These are phyloP conservation scores for Hypoxylon sp. DNA, from an alignment of 2,329 filamentous ascomycete species.

Conservation along the genomic window DNA sequence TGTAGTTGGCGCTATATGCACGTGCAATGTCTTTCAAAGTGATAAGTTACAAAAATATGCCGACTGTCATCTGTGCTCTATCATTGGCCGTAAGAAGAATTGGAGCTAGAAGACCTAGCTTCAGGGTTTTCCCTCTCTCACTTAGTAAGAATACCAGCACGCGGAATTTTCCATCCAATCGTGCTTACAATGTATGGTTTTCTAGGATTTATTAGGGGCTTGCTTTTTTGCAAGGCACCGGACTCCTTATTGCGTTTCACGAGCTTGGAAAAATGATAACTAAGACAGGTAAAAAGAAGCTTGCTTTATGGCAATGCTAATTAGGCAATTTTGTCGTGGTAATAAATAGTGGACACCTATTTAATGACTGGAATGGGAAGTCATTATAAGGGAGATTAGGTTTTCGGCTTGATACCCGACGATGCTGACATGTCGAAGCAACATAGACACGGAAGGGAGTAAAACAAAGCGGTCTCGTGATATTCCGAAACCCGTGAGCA, in stretches of 20 bases:
- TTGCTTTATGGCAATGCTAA: conserved; percentile 15
- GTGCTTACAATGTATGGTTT: not conserved
- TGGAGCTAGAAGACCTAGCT: conserved; percentile 24
- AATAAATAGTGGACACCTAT: conserved; percentile 4
- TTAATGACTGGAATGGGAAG: conserved; percentile 20
- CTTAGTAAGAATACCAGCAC: conserved; percentile 20
- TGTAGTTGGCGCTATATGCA: conserved; percentile 23
- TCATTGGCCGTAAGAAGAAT: conserved; percentile 28
- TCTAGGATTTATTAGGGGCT: conserved; percentile 21
- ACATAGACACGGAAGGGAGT: conserved; percentile 3
- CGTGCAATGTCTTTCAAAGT: conserved; percentile 13
- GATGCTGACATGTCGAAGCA: not conserved
- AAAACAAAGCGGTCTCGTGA: not conserved
- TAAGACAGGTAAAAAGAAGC: conserved; percentile 21
- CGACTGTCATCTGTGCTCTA: conserved; percentile 3
- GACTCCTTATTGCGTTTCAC: conserved; percentile 33
- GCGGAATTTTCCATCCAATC: conserved; percentile 42
- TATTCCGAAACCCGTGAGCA: conserved; percentile 4
- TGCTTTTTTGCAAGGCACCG: conserved; percentile 33
- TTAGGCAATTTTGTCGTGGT: conserved; percentile 5
- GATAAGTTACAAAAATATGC: conserved; percentile 28
- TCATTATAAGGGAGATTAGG: conserved; percentile 2
- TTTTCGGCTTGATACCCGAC: conserved; percentile 9
- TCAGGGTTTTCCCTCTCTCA: conserved; percentile 7
- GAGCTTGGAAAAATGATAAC: conserved; percentile 20